Evolutionary conservation across 2,329 filamentous ascomycete species (phyloP).

Genomic region (Trichoderma guizhouense): DNA sequence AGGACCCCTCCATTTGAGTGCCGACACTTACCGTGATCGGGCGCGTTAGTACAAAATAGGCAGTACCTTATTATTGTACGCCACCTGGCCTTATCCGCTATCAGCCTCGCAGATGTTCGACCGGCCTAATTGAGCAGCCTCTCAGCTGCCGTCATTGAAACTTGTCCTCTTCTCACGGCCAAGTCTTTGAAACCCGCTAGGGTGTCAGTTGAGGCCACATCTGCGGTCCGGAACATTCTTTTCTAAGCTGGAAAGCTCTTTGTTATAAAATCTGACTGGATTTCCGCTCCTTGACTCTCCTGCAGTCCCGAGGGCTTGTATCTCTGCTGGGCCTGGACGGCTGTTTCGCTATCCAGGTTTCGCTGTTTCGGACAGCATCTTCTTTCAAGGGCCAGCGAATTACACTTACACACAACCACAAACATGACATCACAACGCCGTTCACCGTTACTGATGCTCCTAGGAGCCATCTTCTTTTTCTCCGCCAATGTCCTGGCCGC

Average conservation of each 20-base stretch:
- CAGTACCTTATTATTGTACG: neutral
- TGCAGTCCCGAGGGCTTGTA: neutral
- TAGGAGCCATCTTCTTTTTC: conserved; percentile 37
- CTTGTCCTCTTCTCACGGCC: conserved; percentile 35
- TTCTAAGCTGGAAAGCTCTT: conserved; percentile 15
- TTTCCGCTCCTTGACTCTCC: neutral
- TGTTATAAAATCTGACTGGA: conserved; percentile 11
- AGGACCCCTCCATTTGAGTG: neutral
- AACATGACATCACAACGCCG: conserved; percentile 35
- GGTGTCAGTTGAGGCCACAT: conserved; percentile 35
- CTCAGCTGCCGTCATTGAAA: conserved; percentile 26
- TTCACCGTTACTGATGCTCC: conserved; percentile 38
- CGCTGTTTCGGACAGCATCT: conserved; percentile 18
- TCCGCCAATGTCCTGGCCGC: conserved; percentile 49
- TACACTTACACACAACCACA: conserved; percentile 25
- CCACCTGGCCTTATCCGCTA: conserved; percentile 15
- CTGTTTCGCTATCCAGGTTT: conserved; percentile 7
- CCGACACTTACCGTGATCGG: conserved; percentile 17
- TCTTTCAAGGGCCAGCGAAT: neutral
- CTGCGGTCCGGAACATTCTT: conserved; percentile 26
- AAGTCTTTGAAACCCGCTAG: conserved; percentile 14
- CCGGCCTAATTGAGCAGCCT: neutral
- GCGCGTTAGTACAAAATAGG: conserved; percentile 7
- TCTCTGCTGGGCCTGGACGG: conserved; percentile 4
- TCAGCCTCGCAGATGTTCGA: conserved; percentile 19